A percentile compares a stretch with the other conserved stretches of the same genome.
Evolutionary conservation across 345 rosid genomes (phyloP).

Genomic region (Syzygium aromaticum): DNA sequence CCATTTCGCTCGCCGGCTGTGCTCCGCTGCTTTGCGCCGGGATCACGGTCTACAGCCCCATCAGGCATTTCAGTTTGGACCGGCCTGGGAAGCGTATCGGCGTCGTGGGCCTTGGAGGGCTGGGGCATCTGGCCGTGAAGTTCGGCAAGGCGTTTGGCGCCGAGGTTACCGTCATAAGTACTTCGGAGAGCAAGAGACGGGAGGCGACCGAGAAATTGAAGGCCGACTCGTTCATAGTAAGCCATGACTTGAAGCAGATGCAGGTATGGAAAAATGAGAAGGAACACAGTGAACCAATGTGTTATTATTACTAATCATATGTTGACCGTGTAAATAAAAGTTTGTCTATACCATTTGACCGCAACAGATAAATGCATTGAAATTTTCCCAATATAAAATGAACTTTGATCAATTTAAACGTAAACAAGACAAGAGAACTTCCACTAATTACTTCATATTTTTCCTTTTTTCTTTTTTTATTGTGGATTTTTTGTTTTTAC

Average conservation of each 20-base stretch:
- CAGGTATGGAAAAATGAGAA: neutral
- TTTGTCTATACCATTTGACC: neutral
- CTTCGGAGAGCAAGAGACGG: neutral
- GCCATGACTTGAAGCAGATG: conserved; percentile 7
- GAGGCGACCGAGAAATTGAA: conserved; percentile 1
- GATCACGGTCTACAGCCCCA: conserved; percentile 4
- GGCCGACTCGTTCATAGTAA: conserved; percentile 3
- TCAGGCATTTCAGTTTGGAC: conserved; percentile 4
- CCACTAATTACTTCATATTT: neutral
- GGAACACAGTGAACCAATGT: neutral
- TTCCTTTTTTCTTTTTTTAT: neutral
- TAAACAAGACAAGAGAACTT: neutral
- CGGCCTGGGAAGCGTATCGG: conserved; percentile 1
- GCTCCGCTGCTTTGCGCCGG: conserved; percentile 13
- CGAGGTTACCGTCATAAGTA: conserved; percentile 5
- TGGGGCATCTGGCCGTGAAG: conserved; percentile 14
- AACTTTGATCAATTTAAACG: neutral
- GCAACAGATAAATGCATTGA: neutral
- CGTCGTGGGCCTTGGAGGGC: conserved; percentile 9
- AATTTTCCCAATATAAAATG: neutral
- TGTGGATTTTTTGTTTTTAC: neutral
- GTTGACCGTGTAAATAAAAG: neutral
- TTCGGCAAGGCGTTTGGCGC: conserved; percentile 14
- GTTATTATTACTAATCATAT: neutral
- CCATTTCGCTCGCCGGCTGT: neutral